Conservation (phyloP, 345 rosid genomes). For the Salix koriyanagi region DNA sequence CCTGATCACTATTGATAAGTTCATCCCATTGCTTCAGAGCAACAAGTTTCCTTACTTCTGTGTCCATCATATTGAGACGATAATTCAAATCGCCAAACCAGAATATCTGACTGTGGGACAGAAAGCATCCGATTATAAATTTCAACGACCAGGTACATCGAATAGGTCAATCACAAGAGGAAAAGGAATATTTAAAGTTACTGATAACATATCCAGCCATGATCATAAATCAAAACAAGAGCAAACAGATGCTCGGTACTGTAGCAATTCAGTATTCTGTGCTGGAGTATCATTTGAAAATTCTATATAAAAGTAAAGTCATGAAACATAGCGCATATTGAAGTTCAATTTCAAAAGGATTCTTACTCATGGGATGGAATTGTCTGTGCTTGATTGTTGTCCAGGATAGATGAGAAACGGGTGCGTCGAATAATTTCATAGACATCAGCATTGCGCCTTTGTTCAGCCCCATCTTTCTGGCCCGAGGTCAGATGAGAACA, state of each 20-base stretch:
- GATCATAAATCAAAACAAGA: not conserved
- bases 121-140: slow-evolving; percentile 6
- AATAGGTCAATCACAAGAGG: not conserved
- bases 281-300: not conserved
- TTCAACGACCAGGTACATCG: not conserved
- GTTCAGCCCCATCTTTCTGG: slow-evolving; percentile 85
- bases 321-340: not conserved
- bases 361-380: slow-evolving; percentile 92
- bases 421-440: slow-evolving; percentile 77
- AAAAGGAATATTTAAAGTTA: not conserved
- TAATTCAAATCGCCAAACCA: slow-evolving; percentile 99
- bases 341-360: not conserved
- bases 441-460: slow-evolving; percentile 88
- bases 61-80: slow-evolving; percentile 71
- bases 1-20: slow-evolving; percentile 78
- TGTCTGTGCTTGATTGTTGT: slow-evolving; percentile 70
- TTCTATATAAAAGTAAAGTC: not conserved
- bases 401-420: slow-evolving; percentile 61
- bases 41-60: slow-evolving; percentile 72
- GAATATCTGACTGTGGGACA: slow-evolving; percentile 72
- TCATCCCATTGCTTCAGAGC: slow-evolving; percentile 72
- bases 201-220: not conserved
- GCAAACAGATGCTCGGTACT: not conserved
- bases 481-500: slow-evolving; percentile 98
- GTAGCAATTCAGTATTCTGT: not conserved